A percentile compares a stretch with the other conserved stretches of the same genome.
Evolutionary conservation across 257 asterid genomes (phyloP).

Genomic region (Plantago elongata): DNA sequence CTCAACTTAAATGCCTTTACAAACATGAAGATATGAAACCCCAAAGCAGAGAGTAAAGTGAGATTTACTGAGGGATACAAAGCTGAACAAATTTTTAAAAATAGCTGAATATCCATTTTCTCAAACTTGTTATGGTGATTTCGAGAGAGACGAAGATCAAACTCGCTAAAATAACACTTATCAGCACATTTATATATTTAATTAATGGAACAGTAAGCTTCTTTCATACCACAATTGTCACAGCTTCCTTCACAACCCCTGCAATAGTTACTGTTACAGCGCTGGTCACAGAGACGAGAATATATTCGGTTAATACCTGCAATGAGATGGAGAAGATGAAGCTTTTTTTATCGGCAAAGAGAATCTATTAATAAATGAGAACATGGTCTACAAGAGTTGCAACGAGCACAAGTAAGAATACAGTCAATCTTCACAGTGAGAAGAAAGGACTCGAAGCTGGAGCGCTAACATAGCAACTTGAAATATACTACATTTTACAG

Average conservation of each 20-base stretch:
- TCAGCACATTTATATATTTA: not conserved
- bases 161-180: not conserved
- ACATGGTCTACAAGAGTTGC: too few species aligned
- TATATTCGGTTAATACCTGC: slow-evolving; percentile 93
- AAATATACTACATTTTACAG: not conserved
- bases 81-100: too few species aligned
- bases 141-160: not conserved
- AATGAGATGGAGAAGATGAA: not conserved
- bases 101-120: too few species aligned
- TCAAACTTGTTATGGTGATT: too few species aligned
- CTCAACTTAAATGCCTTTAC: too few species aligned
- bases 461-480: not conserved
- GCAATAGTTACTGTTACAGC: slow-evolving; percentile 98
- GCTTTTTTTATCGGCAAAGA: too few species aligned
- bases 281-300: slow-evolving; percentile 92
- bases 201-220: not conserved
- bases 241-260: slow-evolving; percentile 99
- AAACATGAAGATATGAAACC: too few species aligned
- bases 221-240: slow-evolving; percentile 75
- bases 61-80: too few species aligned
- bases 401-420: not conserved
- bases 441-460: slow-evolving; percentile 10
- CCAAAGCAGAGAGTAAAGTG: too few species aligned
- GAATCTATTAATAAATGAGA: too few species aligned
- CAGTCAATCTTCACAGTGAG: slow-evolving; percentile 9